A percentile compares a stretch with the other conserved stretches of the same genome.
These are phyloP conservation scores for Xylaria sp. DNA, from an alignment of 2,329 filamentous ascomycete species.

Conservation along the genomic window DNA sequence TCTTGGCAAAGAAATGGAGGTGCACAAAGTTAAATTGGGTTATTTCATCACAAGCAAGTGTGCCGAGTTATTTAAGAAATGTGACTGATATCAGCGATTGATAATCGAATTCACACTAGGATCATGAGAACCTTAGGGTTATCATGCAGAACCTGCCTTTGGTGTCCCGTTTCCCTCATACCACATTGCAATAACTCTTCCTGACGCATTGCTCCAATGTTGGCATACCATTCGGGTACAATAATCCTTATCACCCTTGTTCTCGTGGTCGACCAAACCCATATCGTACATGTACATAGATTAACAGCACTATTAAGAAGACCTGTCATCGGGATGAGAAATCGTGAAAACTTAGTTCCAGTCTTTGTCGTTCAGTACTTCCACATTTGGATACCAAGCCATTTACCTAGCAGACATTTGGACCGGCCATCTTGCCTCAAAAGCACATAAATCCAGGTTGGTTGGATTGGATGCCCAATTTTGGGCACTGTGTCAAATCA, in stretches of 20 bases:
- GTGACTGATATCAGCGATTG: background rate
- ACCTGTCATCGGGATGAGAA: slow-evolving; percentile 2
- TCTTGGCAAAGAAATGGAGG: too few species aligned
- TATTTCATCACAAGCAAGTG: too few species aligned
- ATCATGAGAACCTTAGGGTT: background rate
- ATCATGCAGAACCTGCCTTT: background rate
- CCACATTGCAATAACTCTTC: background rate
- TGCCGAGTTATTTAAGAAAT: background rate
- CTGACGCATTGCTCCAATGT: background rate
- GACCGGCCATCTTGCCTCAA: background rate
- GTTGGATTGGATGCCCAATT: slow-evolving; percentile 6
- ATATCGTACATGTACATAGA: slow-evolving; percentile 33
- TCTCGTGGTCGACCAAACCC: background rate
- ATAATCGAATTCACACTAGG: background rate
- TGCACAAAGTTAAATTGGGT: too few species aligned
- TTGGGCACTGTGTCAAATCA: background rate
- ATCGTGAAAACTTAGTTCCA: slow-evolving; percentile 1
- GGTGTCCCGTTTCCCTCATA: slow-evolving; percentile 10
- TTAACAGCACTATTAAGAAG: slow-evolving; percentile 6
- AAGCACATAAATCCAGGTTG: slow-evolving; percentile 4
- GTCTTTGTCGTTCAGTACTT: background rate
- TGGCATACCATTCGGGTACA: slow-evolving; percentile 5
- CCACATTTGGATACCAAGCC: slow-evolving; percentile 5
- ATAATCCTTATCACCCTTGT: background rate
- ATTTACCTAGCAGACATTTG: slow-evolving; percentile 13